Percentiles rank a stretch among this genome's conserved stretches.
These are phyloP conservation scores for Ogataea ramenticola DNA, from an alignment of 805 yeast species.

Conservation along the genomic window DNA sequence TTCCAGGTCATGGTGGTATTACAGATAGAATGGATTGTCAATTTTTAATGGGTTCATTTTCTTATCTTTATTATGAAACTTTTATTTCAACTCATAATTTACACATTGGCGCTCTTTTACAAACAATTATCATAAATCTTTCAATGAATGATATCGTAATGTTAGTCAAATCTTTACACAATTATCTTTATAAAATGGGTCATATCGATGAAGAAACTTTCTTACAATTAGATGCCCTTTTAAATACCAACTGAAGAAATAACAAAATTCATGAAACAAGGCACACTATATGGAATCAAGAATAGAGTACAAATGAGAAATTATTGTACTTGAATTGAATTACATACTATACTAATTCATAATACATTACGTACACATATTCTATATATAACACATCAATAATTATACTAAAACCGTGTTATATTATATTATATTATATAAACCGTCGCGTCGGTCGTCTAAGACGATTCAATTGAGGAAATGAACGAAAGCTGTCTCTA, in stretches of 20 bases:
- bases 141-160: constrained; percentile 57
- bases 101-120: constrained; percentile 69
- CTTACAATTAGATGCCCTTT: constrained; percentile 19
- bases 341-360: not conserved
- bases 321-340: no score
- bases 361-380: not conserved
- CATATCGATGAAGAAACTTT: constrained; percentile 29
- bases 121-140: constrained; percentile 66
- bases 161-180: constrained; percentile 51
- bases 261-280: no score
- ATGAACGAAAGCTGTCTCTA: no score
- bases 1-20: constrained; percentile 98
- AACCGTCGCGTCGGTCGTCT: not conserved
- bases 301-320: no score
- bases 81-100: constrained; percentile 70
- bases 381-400: not conserved
- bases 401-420: no score
- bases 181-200: constrained; percentile 41
- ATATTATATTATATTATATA: no score
- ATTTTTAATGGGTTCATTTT: constrained; percentile 93
- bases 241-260: constrained; percentile 1
- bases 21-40: constrained; percentile 98
- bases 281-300: no score
- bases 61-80: constrained; percentile 87
- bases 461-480: constrained; percentile 7